Evolutionary conservation across 2,329 filamentous ascomycete genomes (phyloP).

Genomic region (Colletotrichum lupini): DNA sequence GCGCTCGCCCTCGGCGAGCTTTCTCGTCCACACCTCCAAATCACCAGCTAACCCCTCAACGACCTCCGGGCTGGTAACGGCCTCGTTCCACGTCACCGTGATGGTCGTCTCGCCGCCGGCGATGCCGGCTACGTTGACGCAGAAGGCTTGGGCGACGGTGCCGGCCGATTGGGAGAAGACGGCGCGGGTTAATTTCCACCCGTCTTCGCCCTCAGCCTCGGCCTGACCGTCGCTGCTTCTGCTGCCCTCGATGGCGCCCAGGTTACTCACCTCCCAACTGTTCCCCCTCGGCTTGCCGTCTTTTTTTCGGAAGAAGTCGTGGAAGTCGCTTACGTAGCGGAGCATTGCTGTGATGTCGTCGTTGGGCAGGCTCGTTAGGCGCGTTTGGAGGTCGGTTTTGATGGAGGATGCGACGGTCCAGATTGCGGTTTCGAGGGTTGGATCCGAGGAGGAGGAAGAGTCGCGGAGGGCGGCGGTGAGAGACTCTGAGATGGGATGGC

Average conservation of each 20-base stretch:
- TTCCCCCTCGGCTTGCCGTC: slow-evolving; percentile 53
- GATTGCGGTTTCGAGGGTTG: slow-evolving; percentile 44
- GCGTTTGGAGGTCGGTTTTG: slow-evolving; percentile 48
- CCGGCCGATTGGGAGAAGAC: slow-evolving; percentile 63
- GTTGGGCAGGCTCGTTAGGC: slow-evolving; percentile 47
- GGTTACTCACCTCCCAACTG: slow-evolving; percentile 65
- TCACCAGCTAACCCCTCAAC: slow-evolving; percentile 50
- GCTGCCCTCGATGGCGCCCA: slow-evolving; percentile 53
- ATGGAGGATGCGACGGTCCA: slow-evolving; percentile 55
- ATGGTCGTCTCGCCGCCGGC: slow-evolving; percentile 52
- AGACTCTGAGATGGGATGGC: slow-evolving; percentile 43
- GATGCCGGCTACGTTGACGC: slow-evolving; percentile 60
- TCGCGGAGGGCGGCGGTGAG: slow-evolving; percentile 42
- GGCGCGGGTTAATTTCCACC: slow-evolving; percentile 53
- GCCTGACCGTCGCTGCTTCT: no score
- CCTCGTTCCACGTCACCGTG: slow-evolving; percentile 61
- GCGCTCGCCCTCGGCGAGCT: slow-evolving; percentile 37
- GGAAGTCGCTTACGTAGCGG: slow-evolving; percentile 55
- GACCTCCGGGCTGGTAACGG: slow-evolving; percentile 51
- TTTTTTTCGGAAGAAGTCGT: slow-evolving; percentile 51
- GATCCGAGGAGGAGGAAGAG: background rate
- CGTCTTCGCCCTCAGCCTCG: slow-evolving; percentile 1
- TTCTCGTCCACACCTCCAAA: slow-evolving; percentile 45
- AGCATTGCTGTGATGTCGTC: slow-evolving; percentile 58
- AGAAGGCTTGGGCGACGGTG: slow-evolving; percentile 54